Base-by-base conservation (phyloP, 768 basidiomycete genomes). In the Sutorius australiensis region DNA sequence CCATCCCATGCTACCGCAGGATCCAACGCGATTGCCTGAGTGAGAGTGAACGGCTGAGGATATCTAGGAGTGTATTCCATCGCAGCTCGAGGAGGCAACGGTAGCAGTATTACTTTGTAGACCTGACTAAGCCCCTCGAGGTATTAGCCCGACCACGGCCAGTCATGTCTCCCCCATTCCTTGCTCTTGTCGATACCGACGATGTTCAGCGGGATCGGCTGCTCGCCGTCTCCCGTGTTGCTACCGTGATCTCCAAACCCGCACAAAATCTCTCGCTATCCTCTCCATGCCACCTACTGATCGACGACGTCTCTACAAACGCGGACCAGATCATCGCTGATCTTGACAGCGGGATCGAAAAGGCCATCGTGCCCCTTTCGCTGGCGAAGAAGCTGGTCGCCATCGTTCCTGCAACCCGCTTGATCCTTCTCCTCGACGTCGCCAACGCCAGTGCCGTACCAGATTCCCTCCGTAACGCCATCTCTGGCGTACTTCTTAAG, bases 401-500 rank as follows among this genome's bases (percentile, higher is more conserved):
- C n/a, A 57, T 74, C 28, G 72, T 95, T 28, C 88, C 91, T 3
- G 70, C 83, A 3, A 79, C 88, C 19, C 80, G 93, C 16, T 73
- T 98, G 49, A 67, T 90, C 40, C 78, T 97, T 47, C 78, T 90
- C 28, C 77, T 95, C 53, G 88, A 89, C 57, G 84, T 83, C 30
- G 82, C 76, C 51, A 86, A 83, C 58, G 81, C 82, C 56, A 87
- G 80, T 59, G 84, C 88, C 16, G 83, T 92, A 33, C 82, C 87
- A 5, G 87, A 91, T 67, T 85, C 77, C 57, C 76, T 89, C 46
- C 82, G 87, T 28, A 82, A 76, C 60, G 83, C 81, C 16, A 82
- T 90, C 48, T 87, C 88, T 30, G 90, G 89, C 47, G 85, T 93
- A 5, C 75, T 93, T 39, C 80, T 92, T 64, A 92, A 90, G 67